phyloP scores from a whole-genome alignment of 345 rosid species.

The Syzygium jambos region DNA sequence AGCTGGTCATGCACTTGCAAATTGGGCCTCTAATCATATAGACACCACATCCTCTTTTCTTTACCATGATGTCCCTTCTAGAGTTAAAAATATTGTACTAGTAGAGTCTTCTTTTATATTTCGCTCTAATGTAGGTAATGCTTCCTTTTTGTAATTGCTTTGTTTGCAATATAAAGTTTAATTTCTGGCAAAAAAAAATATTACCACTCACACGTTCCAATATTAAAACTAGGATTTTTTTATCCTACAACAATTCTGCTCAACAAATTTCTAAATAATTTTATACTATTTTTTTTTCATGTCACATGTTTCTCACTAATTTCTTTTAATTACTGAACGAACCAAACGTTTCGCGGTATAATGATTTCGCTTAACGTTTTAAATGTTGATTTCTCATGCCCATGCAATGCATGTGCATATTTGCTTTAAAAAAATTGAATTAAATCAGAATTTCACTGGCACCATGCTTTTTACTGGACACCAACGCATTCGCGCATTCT shows the following conservation, averaged over 20 bases:
- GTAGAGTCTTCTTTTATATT: no score
- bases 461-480: neutral
- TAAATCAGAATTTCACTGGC: neutral
- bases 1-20: no score
- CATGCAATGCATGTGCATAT: neutral
- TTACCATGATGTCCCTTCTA: no score
- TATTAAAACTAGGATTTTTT: neutral
- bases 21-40: no score
- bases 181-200: no score
- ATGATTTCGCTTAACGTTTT: neutral
- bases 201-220: neutral
- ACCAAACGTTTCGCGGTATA: neutral
- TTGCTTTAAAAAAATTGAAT: neutral
- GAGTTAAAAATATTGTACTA: no score
- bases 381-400: neutral
- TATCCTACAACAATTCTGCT: neutral
- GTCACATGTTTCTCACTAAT: neutral
- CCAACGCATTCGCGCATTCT: neutral
- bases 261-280: neutral
- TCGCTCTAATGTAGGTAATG: no score
- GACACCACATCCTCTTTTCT: no score
- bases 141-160: no score
- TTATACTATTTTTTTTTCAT: neutral
- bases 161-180: no score
- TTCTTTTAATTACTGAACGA: neutral